Conservation (phyloP, 2,329 filamentous ascomycete genomes). For the Colletotrichum cuscutae region DNA sequence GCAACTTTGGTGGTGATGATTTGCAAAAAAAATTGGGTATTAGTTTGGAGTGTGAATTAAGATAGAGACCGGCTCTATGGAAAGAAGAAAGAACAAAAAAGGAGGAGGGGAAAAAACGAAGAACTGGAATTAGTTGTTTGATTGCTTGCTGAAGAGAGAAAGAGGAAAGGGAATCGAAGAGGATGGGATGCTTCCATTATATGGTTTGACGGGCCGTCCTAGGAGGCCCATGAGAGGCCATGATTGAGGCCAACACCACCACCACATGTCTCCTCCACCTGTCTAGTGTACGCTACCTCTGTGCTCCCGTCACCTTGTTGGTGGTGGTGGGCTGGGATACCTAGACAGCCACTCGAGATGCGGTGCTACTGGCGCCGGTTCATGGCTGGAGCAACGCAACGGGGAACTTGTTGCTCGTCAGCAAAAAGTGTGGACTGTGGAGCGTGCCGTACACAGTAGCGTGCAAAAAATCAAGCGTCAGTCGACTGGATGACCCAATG, state of each 20-base stretch:
- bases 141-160: slow-evolving; percentile 74
- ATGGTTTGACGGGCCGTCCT: slow-evolving; percentile 31
- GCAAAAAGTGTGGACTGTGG: neutral
- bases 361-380: slow-evolving; percentile 26
- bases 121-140: slow-evolving; percentile 63
- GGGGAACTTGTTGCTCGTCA: slow-evolving; percentile 11
- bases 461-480: slow-evolving; percentile 25
- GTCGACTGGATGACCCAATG: slow-evolving; percentile 31
- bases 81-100: slow-evolving; percentile 51
- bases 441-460: slow-evolving; percentile 19
- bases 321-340: slow-evolving; percentile 9
- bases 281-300: neutral
- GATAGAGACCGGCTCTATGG: slow-evolving; percentile 67
- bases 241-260: slow-evolving; percentile 11
- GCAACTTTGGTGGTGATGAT: slow-evolving; percentile 46
- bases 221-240: slow-evolving; percentile 27
- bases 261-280: neutral
- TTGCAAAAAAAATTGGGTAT: slow-evolving; percentile 42
- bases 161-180: slow-evolving; percentile 54
- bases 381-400: slow-evolving; percentile 25
- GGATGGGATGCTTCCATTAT: slow-evolving; percentile 48
- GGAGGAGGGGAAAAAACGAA: slow-evolving; percentile 59
- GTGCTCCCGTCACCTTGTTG: neutral
- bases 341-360: slow-evolving; percentile 26
- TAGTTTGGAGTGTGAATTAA: slow-evolving; percentile 35